Evolutionary conservation across 129 eudicot species (phyloP).

Genomic region (Glebionis coronaria): DNA sequence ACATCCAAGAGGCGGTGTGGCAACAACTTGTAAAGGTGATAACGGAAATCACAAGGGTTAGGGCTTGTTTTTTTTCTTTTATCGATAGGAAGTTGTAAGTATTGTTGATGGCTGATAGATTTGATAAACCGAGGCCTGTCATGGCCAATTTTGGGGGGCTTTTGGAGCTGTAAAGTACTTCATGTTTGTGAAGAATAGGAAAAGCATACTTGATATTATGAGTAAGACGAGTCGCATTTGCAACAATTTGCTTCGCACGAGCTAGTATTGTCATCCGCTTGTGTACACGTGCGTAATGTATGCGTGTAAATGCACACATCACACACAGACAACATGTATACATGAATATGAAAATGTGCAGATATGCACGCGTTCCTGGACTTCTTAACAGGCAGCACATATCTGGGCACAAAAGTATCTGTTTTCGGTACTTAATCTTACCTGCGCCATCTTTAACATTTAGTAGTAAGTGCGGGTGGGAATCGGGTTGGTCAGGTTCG

Average conservation of each 20-base stretch:
- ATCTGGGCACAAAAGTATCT: too few species aligned
- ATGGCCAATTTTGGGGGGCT: conserved; percentile 26
- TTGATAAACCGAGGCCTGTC: not conserved
- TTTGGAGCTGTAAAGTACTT: conserved; percentile 29
- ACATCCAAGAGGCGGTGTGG: conserved; percentile 13
- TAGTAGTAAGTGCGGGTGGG: too few species aligned
- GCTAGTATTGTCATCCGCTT: not conserved
- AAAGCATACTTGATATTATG: not conserved
- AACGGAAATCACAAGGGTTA: conserved; percentile 7
- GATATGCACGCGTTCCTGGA: not conserved
- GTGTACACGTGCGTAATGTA: not conserved
- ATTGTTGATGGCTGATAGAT: conserved; percentile 18
- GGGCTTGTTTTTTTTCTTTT: conserved; percentile 15
- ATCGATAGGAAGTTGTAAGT: conserved; percentile 19
- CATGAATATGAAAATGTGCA: too few species aligned
- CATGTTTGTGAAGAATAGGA: conserved; percentile 20
- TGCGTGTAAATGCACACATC: not conserved
- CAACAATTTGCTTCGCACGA: not conserved
- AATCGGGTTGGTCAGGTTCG: too few species aligned
- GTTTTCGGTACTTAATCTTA: too few species aligned
- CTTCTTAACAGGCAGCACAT: too few species aligned
- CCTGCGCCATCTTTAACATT: too few species aligned
- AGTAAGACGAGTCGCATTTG: conserved; percentile 6
- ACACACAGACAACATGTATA: not conserved
- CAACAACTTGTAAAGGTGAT: conserved; percentile 25